These are phyloP conservation scores for Rhododendron ferrugineum DNA, from an alignment of 148 eudicot species.

Conservation along the genomic window DNA sequence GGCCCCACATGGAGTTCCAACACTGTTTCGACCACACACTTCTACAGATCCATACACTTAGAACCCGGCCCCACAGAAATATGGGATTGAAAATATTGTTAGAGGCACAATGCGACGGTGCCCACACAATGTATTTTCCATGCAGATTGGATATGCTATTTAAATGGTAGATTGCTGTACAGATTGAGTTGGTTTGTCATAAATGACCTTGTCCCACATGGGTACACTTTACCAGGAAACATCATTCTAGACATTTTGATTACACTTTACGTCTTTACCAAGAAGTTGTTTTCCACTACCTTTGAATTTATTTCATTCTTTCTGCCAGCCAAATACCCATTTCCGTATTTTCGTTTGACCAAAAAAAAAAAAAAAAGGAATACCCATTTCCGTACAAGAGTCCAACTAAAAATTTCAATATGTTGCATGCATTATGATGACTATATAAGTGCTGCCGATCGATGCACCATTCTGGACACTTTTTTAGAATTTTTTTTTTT, in stretches of 20 bases:
- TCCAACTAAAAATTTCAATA: not conserved
- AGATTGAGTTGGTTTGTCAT: not conserved
- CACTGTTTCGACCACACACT: no score
- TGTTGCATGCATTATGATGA: not conserved
- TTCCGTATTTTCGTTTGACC: no score
- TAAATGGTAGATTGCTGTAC: not conserved
- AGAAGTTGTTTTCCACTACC: not conserved
- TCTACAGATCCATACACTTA: no score
- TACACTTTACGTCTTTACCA: not conserved
- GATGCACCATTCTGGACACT: not conserved
- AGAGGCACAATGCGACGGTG: no score
- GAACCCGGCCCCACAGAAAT: not conserved
- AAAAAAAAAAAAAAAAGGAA: no score
- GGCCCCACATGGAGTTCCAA: no score
- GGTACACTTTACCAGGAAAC: not conserved
- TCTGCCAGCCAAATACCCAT: not conserved
- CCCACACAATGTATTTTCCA: no score
- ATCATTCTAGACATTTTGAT: not conserved
- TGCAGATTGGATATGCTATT: not conserved
- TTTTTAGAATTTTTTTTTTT: not conserved
- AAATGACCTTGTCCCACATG: not conserved
- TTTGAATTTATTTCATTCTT: not conserved
- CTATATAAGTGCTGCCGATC: not conserved
- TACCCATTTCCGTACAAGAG: not conserved
- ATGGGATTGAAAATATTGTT: no score